Percentiles rank a stretch among this genome's conserved stretches.
phyloP scores from a whole-genome alignment of 2,329 filamentous ascomycete species.

The Neoarthrinium moseri region DNA sequence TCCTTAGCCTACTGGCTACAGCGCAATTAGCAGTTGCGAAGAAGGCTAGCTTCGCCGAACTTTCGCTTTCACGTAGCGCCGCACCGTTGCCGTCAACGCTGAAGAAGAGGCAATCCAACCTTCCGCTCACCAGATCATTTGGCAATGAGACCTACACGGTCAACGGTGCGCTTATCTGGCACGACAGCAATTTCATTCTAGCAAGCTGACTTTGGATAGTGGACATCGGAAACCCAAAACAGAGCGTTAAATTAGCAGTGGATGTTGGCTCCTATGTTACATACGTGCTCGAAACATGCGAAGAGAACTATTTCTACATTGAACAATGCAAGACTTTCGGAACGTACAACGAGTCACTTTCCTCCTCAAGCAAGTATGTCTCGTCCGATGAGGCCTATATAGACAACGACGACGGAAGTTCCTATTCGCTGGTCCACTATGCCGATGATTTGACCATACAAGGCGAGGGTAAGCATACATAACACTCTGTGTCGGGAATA shows the following conservation, averaged over 20 bases:
- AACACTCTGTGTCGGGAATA: not conserved
- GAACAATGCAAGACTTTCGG: constrained; percentile 2
- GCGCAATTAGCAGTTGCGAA: not conserved
- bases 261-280: constrained; percentile 4
- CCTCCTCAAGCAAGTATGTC: not conserved
- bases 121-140: not conserved
- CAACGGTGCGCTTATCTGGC: not conserved
- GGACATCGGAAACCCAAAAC: constrained; percentile 7
- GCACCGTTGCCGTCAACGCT: not conserved
- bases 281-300: constrained; percentile 1
- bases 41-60: not conserved
- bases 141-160: not conserved
- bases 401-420: constrained; percentile 6
- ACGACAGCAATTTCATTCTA: not conserved
- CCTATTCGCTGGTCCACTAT: not conserved
- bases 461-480: not conserved
- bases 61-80: not conserved
- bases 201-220: not conserved
- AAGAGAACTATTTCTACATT: not conserved
- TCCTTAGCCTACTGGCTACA: not conserved
- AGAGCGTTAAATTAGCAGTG: not conserved
- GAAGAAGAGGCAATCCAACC: not conserved
- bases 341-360: constrained; percentile 5
- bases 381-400: not conserved
- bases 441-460: constrained; percentile 6